Evolutionary conservation across 176 grass and related monocot species (phyloP), one percentile per base, ranked within the genome.

Genomic region (Melocanna baccifera): DNA sequence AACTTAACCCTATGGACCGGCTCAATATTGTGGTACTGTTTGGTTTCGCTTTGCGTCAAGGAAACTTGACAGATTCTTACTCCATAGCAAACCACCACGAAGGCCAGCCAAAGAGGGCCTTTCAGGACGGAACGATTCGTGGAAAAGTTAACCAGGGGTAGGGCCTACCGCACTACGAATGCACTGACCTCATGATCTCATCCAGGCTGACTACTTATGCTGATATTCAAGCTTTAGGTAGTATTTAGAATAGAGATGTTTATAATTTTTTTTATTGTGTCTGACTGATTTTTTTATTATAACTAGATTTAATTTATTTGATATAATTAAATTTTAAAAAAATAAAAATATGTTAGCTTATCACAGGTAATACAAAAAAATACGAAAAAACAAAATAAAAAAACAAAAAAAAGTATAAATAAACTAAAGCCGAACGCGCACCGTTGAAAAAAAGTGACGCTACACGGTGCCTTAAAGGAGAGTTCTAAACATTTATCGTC

Each of bases 51-150:
- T 51, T 34, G 47, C 48, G 45, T 80, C 58, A 80, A 48, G 61
- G 82, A 19, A 32, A 68, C 4, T 15, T 5, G 2, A 16, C 14
- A 59, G 16, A 85, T 80, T 89, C 76, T 19, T 19, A 7, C n/a
- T 8, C 0, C 3, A 28, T 3, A 40, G 12, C 45, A 69, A 83
- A 42, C 18, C 12, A 1, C 40, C 58, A 63, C 18, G 74, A 78
- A 71, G 36, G 13, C n/a, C 58, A 74, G 29, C 6, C 87, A 62
- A 76, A 81, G 28, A 30, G 77, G 40, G 8, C 22, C 45, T 84
- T 89, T 84, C 87, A 80, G 10, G 23, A 20, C 8, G 2, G 23
- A 71, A 45, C 20, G 9, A 45, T 62, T 12, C 2, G 48, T 51
- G 40, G 75, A 71, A 55, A 12, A 68, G 10, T 19, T 34, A 12